These are phyloP conservation scores for Cercospora zeina DNA, from an alignment of 2,329 filamentous ascomycete genomes.

Conservation along the genomic window DNA sequence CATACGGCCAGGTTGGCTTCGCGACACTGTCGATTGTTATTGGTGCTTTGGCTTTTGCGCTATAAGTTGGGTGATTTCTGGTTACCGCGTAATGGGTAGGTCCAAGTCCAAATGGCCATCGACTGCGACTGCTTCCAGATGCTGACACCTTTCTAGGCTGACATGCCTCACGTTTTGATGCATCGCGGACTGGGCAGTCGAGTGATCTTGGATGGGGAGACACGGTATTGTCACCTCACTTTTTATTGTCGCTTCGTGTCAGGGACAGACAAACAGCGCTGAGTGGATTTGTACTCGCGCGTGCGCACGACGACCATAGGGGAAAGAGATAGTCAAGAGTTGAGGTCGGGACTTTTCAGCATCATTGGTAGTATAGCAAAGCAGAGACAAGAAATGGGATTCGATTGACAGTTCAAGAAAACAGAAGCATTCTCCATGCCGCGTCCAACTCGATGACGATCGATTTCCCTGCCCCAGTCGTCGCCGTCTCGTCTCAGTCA, in stretches of 20 bases:
- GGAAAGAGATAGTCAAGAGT: not conserved
- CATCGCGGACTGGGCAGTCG: not conserved
- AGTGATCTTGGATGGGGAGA: not conserved
- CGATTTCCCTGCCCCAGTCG: too few species aligned
- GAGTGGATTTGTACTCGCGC: not conserved
- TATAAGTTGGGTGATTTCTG: conserved; percentile 20
- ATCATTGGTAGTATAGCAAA: conserved; percentile 12
- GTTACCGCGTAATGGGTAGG: conserved; percentile 14
- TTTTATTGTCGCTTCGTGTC: not conserved
- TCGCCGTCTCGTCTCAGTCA: not conserved
- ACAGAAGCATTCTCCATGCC: not conserved
- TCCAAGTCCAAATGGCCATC: too few species aligned
- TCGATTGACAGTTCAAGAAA: conserved; percentile 7
- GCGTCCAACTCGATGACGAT: not conserved
- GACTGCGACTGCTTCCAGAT: not conserved
- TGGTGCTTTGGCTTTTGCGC: conserved; percentile 30
- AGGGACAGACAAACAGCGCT: not conserved
- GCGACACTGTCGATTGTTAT: conserved; percentile 26
- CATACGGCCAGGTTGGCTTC: conserved; percentile 20
- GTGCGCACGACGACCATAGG: not conserved
- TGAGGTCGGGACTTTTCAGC: not conserved
- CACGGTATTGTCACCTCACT: not conserved
- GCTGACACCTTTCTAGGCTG: not conserved
- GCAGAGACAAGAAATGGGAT: conserved; percentile 14
- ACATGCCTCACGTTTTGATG: conserved; percentile 4